phyloP scores from a whole-genome alignment of 257 asterid genomes.

The Nicotiana attenuata region DNA sequence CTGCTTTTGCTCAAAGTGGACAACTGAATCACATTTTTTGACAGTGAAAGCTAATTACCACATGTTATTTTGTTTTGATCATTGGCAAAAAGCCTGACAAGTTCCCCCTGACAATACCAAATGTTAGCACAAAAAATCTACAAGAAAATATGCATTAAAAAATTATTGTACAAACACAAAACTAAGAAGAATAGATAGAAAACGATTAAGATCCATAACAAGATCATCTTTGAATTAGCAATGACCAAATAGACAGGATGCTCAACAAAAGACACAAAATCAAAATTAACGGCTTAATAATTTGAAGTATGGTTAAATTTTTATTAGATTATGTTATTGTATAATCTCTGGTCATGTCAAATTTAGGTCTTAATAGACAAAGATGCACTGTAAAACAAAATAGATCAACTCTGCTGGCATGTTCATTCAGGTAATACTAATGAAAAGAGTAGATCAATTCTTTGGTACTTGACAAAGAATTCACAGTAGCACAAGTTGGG shows the following conservation, averaged over 20 bases:
- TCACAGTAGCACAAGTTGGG: too few species aligned
- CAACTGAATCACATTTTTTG: not conserved
- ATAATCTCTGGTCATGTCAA: not conserved
- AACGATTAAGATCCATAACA: not conserved
- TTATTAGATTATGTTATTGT: not conserved
- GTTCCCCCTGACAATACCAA: slow-evolving; percentile 66
- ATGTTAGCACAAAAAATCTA: slow-evolving; percentile 16
- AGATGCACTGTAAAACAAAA: not conserved
- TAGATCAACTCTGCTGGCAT: not conserved
- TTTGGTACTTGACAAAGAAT: too few species aligned
- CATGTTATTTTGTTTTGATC: slow-evolving; percentile 91
- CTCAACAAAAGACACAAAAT: not conserved
- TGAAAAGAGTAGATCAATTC: not conserved
- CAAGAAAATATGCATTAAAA: slow-evolving; percentile 11
- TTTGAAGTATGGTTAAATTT: not conserved
- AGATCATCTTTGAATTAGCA: not conserved
- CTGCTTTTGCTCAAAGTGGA: not conserved
- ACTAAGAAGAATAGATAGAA: not conserved
- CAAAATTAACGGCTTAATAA: not conserved
- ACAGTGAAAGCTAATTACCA: slow-evolving; percentile 41
- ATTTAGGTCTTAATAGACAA: not conserved
- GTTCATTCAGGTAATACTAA: not conserved
- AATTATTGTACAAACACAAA: not conserved
- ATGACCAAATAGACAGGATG: not conserved
- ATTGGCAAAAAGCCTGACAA: slow-evolving; percentile 92